A percentile compares a stretch with the other conserved stretches of the same genome.
Evolutionary conservation across 495 filamentous ascomycete genomes (phyloP).

Genomic region (Hyaloscypha bicolor): DNA sequence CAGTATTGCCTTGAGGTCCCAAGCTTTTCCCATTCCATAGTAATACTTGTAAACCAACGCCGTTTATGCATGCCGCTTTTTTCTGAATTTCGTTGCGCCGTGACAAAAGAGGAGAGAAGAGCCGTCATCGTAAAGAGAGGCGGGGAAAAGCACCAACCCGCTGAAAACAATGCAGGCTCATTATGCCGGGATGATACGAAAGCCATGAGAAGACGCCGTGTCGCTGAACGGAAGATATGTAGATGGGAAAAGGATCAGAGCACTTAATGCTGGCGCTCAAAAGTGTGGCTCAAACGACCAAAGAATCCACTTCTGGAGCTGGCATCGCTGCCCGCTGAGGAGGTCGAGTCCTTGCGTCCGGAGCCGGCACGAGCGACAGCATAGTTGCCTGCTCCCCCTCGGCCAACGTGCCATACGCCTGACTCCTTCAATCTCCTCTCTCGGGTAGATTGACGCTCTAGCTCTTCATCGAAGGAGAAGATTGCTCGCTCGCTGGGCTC

Average conservation of each 20-base stretch:
- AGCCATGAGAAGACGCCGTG: conserved; percentile 11
- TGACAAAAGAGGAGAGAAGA: conserved; percentile 10
- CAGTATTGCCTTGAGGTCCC: conserved; percentile 34
- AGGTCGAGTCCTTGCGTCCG: conserved; percentile 24
- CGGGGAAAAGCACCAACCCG: conserved; percentile 12
- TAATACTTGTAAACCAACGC: conserved; percentile 14
- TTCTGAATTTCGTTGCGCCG: conserved; percentile 9
- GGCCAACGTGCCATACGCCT: conserved; percentile 79
- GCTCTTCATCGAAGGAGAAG: conserved; percentile 92
- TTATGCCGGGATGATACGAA: neutral
- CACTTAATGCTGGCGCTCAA: conserved; percentile 17
- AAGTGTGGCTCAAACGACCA: conserved; percentile 23
- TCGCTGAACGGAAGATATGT: conserved; percentile 18
- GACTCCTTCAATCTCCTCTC: conserved; percentile 61
- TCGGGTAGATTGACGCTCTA: conserved; percentile 62
- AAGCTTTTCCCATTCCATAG: conserved; percentile 18
- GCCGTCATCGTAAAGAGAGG: neutral
- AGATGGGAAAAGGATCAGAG: neutral
- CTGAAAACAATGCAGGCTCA: neutral
- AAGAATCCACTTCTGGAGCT: conserved; percentile 26
- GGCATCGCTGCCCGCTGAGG: conserved; percentile 11
- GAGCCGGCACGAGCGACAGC: neutral
- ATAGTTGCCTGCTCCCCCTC: conserved; percentile 85
- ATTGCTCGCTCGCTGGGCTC: conserved; percentile 63
- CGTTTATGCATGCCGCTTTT: conserved; percentile 22